Evolutionary conservation across 2,329 filamentous ascomycete species (phyloP), one percentile per base, ranked within the genome.

Genomic region (Alternaria incomplexa): DNA sequence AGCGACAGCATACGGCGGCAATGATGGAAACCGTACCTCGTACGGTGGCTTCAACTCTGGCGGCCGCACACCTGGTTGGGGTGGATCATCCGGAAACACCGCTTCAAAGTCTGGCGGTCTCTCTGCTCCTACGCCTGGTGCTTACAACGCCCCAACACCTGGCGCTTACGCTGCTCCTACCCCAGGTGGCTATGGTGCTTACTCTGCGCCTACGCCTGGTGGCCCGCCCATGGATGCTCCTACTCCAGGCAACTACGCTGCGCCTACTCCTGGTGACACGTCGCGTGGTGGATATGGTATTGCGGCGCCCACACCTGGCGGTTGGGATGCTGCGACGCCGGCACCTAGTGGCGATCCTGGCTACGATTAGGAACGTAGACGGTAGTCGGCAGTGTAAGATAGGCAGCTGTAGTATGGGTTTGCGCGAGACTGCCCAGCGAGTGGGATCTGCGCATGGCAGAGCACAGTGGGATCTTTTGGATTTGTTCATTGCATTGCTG

Each of bases 301-400:
- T 30, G 75, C 76, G 30, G 89, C 89, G 22, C 87, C 88, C 1
- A 91, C 89, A n/a, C 89, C 89, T 5, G 83, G 83, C 10, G 82
- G 81, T 13, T 85, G 83, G 61, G 89, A 87, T 2, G 89, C 89
- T 5, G 83, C 82, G 6, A 74, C 72, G 17, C 72, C 72, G 25
- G 72, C 70, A 45, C 69, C 72, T n/a, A 72, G 70, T 36, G 72
- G 70, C 17, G 72, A 74, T 43, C 72, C 69, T 9, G 66, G 70
- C 2, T 73, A 73, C 54, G 69, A 73, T 55, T 73, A 70, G 68
- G 30, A 45, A 47, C 15, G 7, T 26, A 15, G 23, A n/a, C 20
- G 32, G 9, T 15, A 15, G 23, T 23, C 20, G 12, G 9, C 11
- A 22, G 28, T 63, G 58, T 65, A 61, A 51, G 50, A 65, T 60